Conservation (phyloP, 768 basidiomycete genomes). For the Serendipita vermifera region DNA sequence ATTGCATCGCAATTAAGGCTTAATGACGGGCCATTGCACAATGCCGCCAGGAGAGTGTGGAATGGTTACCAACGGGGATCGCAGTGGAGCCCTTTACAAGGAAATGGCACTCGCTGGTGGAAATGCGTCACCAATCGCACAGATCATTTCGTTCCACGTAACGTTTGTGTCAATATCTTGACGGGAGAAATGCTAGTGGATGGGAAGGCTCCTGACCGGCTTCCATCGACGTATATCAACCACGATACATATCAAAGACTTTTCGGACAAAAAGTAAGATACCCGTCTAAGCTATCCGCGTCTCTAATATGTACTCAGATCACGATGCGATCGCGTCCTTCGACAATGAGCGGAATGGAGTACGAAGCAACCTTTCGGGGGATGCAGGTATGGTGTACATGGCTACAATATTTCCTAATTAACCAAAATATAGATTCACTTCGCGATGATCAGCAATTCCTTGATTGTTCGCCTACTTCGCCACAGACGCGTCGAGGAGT, state of each 20-base stretch:
- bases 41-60: constrained; percentile 25
- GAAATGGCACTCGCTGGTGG: constrained; percentile 19
- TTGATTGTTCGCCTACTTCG: constrained; percentile 25
- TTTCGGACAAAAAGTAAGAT: constrained; percentile 27
- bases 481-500: constrained; percentile 20
- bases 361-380: constrained; percentile 21
- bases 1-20: constrained; percentile 15
- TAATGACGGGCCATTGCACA: constrained; percentile 22
- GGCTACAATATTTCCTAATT: constrained; percentile 3
- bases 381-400: constrained; percentile 17
- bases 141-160: constrained; percentile 17
- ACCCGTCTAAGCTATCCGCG: neutral
- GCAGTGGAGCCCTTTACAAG: constrained; percentile 13
- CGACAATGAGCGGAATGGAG: constrained; percentile 25
- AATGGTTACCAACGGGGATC: constrained; percentile 17
- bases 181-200: constrained; percentile 30
- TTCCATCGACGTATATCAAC: constrained; percentile 24
- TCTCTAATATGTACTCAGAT: constrained; percentile 16
- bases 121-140: constrained; percentile 13
- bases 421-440: constrained; percentile 22
- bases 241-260: constrained; percentile 27
- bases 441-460: constrained; percentile 17
- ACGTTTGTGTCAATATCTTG: constrained; percentile 31
- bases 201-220: constrained; percentile 28
- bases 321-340: constrained; percentile 28